A percentile compares a stretch with the other conserved stretches of the same genome.
These are phyloP conservation scores for Annulohypoxylon moriforme DNA, from an alignment of 495 filamentous ascomycete species.

Conservation along the genomic window DNA sequence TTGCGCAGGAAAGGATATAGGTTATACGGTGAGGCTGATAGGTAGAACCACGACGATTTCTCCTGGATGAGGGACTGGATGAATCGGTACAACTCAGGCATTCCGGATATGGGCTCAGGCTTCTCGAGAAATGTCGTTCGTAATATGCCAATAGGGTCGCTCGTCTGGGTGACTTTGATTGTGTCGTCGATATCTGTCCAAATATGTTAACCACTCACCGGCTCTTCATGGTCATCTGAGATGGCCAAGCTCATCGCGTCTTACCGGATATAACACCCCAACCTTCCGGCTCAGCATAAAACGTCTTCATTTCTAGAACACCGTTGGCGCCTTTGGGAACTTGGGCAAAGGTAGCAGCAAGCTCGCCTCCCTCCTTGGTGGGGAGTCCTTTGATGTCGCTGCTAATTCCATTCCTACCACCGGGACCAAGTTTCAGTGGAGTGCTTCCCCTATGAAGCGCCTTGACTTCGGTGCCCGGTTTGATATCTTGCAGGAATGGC, in stretches of 20 bases:
- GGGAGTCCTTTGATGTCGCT: slow-evolving; percentile 66
- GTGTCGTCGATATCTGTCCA: slow-evolving; percentile 90
- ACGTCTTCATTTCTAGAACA: slow-evolving; percentile 69
- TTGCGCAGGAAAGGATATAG: slow-evolving; percentile 86
- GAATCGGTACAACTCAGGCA: slow-evolving; percentile 83
- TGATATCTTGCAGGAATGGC: slow-evolving; percentile 80
- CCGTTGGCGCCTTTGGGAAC: slow-evolving; percentile 61
- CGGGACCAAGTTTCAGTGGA: slow-evolving; percentile 72
- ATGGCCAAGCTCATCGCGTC: slow-evolving; percentile 1
- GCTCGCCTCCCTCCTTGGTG: slow-evolving; percentile 49
- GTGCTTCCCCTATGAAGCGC: slow-evolving; percentile 61
- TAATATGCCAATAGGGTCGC: slow-evolving; percentile 80
- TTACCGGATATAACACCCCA: slow-evolving; percentile 86
- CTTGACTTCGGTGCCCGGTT: slow-evolving; percentile 72
- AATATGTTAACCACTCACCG: slow-evolving; percentile 25
- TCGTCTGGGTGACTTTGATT: slow-evolving; percentile 90
- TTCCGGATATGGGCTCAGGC: slow-evolving; percentile 76
- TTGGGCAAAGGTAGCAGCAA: slow-evolving; percentile 56
- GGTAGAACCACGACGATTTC: slow-evolving; percentile 85
- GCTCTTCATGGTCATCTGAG: neutral
- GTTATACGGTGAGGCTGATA: slow-evolving; percentile 95
- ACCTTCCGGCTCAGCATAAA: slow-evolving; percentile 79
- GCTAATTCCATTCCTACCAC: slow-evolving; percentile 75
- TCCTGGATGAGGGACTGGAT: slow-evolving; percentile 66
- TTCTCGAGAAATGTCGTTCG: slow-evolving; percentile 85